Base-by-base conservation (phyloP, 768 basidiomycete genomes). In the Rhizopogon vinicolor region DNA sequence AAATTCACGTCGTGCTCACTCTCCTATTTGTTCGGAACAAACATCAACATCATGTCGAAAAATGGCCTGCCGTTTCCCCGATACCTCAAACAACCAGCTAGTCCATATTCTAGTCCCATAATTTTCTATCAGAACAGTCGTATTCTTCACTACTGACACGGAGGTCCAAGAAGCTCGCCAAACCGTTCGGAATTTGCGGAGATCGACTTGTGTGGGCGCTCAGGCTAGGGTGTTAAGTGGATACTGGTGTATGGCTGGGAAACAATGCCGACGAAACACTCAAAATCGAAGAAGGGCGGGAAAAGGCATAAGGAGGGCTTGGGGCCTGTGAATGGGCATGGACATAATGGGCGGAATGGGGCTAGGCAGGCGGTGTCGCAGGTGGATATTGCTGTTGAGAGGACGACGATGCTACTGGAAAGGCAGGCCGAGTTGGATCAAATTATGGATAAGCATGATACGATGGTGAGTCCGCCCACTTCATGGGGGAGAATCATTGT, bases 381-480 rank as follows among this genome's bases (percentile, higher is more conserved):
- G 44, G 65, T 63, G 50, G 51, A 52, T 35, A 44, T 78, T 44
- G 69, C 61, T 13, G 64, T 56, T 22, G 75, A 75, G 59, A 77
- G 77, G 48, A 67, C 70, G 22, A 73, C 71, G 51, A 65, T 87
- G 66, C 62, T 93, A n/a, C 70, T 71, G 49, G 74, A 82, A 60
- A 84, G 81, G 67, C 85, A 87, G 68, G 64, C 63, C 13, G 74
- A 86, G 58, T 66, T 93, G 62, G 80, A 83, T 60, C 65, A 67
- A 5, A 78, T 90, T 28, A 65, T 83, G 55, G 81, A 86, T 54
- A 75, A 65, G 59, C 91, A 93, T 72, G 91, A 93, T 67, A 77
- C 79, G 62, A 67, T 89, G 72, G 91, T 92, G 67, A 63, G 90
- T 79, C 13, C 33, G 16, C 53, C 19, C 16, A 44, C 54, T 51